Conservation (phyloP, 176 grass and related monocot genomes). For the bread wheat (Triticum aestivum) region DNA sequence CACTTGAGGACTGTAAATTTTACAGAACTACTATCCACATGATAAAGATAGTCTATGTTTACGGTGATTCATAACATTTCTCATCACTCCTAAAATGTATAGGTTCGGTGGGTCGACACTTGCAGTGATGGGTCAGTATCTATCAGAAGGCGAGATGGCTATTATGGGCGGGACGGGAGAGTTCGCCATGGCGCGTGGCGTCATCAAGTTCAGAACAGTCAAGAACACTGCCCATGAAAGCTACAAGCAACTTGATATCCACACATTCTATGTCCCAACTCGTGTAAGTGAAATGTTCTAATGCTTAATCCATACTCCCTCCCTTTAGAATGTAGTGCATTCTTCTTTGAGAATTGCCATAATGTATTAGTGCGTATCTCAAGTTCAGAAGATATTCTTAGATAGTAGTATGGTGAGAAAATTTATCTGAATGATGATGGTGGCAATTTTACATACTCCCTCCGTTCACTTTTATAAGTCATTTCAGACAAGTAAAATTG, state of each 20-base stretch:
- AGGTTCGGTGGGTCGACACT: not conserved
- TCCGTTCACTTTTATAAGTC: no score
- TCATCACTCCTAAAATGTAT: not conserved
- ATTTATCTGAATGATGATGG: not conserved
- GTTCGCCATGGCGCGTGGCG: not conserved
- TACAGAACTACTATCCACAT: not conserved
- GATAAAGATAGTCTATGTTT: not conserved
- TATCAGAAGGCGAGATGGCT: slow-evolving; percentile 2
- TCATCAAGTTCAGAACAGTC: slow-evolving; percentile 7
- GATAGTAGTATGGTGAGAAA: not conserved
- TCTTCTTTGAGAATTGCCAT: no score
- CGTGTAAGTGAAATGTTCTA: not conserved
- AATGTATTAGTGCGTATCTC: not conserved
- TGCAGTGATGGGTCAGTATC: slow-evolving; percentile 11
- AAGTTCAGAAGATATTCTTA: not conserved
- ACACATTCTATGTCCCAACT: not conserved
- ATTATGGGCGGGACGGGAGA: slow-evolving; percentile 9
- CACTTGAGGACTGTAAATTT: not conserved
- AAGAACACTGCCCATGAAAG: not conserved
- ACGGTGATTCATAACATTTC: not conserved
- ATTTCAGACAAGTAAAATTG: no score
- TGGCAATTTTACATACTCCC: no score
- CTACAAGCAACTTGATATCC: slow-evolving; percentile 4
- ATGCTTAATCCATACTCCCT: not conserved
- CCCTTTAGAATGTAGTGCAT: not conserved